Evolutionary conservation across 2,329 filamentous ascomycete genomes (phyloP).

Genomic region (Nigrospora osmanthi): DNA sequence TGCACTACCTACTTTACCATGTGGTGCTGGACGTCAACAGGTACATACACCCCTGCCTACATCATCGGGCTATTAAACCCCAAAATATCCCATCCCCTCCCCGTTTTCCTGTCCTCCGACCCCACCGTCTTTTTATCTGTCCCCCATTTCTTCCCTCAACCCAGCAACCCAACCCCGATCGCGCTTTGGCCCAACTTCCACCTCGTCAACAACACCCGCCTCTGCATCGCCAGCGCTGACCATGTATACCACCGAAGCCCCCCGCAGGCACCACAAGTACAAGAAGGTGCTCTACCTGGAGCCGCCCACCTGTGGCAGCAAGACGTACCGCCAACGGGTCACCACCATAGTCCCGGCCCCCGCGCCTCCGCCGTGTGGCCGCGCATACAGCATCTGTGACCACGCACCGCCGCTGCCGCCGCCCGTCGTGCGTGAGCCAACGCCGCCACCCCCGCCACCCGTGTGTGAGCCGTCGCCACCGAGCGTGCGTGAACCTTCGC

Average conservation of each 20-base stretch:
- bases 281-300: slow-evolving; percentile 34
- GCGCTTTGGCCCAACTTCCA: not conserved
- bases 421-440: too few relatives aligned
- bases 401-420: too few relatives aligned
- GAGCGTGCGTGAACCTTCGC: not conserved
- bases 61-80: not conserved
- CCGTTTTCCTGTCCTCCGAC: not conserved
- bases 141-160: not conserved
- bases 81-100: not conserved
- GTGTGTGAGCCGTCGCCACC: slow-evolving; percentile 3
- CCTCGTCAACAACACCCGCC: slow-evolving; percentile 2
- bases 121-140: not conserved
- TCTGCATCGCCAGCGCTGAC: slow-evolving; percentile 2
- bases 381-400: too few relatives aligned
- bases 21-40: slow-evolving; percentile 1
- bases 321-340: slow-evolving; percentile 25
- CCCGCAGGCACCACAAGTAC: slow-evolving; percentile 23
- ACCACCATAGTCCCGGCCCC: slow-evolving; percentile 29
- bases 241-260: slow-evolving; percentile 20
- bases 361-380: slow-evolving; percentile 7
- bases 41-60: not conserved
- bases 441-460: slow-evolving; percentile 1
- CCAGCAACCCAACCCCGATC: not conserved
- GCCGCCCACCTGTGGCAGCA: slow-evolving; percentile 26
- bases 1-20: not conserved